These are phyloP conservation scores for Malassezia psittaci DNA, from an alignment of 1,284 basidiomycete genomes.

Conservation along the genomic window DNA sequence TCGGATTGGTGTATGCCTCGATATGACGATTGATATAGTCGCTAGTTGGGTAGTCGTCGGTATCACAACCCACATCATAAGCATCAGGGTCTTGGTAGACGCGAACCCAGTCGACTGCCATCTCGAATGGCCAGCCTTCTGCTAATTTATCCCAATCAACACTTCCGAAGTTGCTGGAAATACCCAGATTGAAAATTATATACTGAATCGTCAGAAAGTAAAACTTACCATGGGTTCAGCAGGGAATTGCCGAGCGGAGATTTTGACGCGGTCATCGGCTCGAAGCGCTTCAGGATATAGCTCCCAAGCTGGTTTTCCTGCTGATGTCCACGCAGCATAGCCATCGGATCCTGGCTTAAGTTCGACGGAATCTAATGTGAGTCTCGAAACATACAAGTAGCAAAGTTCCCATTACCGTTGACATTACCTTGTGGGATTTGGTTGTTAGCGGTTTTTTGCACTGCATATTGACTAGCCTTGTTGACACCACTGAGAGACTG, in stretches of 20 bases:
- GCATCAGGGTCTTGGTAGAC: slow-evolving; percentile 51
- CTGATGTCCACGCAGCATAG: slow-evolving; percentile 27
- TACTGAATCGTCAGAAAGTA: slow-evolving; percentile 8
- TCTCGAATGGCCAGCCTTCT: slow-evolving; percentile 7
- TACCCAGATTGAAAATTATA: slow-evolving; percentile 35
- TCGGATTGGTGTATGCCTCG: slow-evolving; percentile 41
- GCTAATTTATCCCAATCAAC: not conserved
- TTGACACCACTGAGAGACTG: slow-evolving; percentile 24
- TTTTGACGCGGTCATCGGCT: slow-evolving; percentile 58
- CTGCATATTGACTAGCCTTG: slow-evolving; percentile 6
- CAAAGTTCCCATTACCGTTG: not conserved
- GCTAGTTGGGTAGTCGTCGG: slow-evolving; percentile 35
- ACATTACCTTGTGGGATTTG: not conserved
- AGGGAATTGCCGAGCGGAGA: slow-evolving; percentile 63
- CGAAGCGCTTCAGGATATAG: slow-evolving; percentile 61
- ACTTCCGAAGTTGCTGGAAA: slow-evolving; percentile 17
- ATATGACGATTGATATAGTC: slow-evolving; percentile 43
- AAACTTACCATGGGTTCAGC: slow-evolving; percentile 48
- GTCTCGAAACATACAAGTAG: not conserved
- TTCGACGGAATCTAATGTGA: slow-evolving; percentile 10
- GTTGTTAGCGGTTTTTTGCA: slow-evolving; percentile 3
- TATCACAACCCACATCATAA: slow-evolving; percentile 36
- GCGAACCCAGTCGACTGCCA: slow-evolving; percentile 49
- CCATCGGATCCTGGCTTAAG: slow-evolving; percentile 8
- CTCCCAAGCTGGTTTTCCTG: slow-evolving; percentile 42